Evolutionary conservation across 129 eudicot species (phyloP), one percentile per base, ranked within the genome.

Genomic region (Arctium minus): DNA sequence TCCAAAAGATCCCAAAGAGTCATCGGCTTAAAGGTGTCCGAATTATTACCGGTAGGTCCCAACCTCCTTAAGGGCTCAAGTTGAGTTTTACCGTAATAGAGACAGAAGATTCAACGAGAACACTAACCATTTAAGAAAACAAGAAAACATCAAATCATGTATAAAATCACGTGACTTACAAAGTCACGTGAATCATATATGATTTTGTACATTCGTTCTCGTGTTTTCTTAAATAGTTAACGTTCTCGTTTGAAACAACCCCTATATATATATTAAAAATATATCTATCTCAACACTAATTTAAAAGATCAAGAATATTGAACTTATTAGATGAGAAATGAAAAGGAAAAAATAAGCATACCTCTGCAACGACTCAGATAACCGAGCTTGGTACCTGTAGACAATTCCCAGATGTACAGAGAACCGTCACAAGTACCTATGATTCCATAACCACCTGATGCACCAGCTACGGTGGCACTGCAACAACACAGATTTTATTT

Each of bases 351-450:
- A 42, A 40, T 9, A 84, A 71, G 85, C 69, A 30, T 85, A 96
- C 99, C 99, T 90, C 73, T 78, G 78, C 87, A 88, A 71, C 81
- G 73, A 36, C 85, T 91, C 75, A 96, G 75, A 81, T 73, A 86
- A 22, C 83, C 89, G 22, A 93, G 81, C 84, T 81, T 91, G 38
- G 64, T 74, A 69, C 99, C 98, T 22, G 97, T 87, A 22, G 97
- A 81, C 85, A 96, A 71, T 46, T 96, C 99, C 98, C 98, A 96
- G 77, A 91, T 80, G 86, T 89, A 89, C 22, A 92, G 89, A 56
- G 65, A 89, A 39, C 97, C 97, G 22, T 91, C 92, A 62, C 79
- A 42, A 73, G 90, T 93, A 71, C 92, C 94, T 37, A 96, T 85
- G 56, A 93, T 88, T 75, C 99, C 99, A 84, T 87, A 89, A 75